Evolutionary conservation across 2,329 filamentous ascomycete genomes (phyloP), one percentile per base, ranked within the genome.

Genomic region (Exophiala lecanii-corni): DNA sequence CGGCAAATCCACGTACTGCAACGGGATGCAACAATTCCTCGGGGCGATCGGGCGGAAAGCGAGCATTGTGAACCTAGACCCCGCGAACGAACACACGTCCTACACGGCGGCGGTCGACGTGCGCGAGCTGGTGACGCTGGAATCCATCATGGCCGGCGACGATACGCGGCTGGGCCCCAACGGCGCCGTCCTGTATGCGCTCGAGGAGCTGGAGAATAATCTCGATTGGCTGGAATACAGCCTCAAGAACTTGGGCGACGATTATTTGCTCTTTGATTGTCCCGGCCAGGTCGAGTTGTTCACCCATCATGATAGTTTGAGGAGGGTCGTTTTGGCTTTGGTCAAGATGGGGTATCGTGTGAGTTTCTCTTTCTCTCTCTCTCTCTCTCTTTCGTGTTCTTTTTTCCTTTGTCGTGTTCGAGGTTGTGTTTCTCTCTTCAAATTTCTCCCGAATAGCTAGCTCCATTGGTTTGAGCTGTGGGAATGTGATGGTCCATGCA

Each of bases 1-100:
- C 20, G 92, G 92, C 49, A 98, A 98, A 71, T 96, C 89, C 53
- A 98, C 92, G 5, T 96, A 95, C 64, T 97, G 91, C 73, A 88
- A 97, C 80, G 92, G 92, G 62, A 95, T 98, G 86, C 87, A 96
- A 61, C 92, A 98, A 69, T 98, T 98, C 70, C 84, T 97, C 75
- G 84, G 84, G 54, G 91, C 92, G 51, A 95, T 98, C 62, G 89
- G 89, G 48, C 84, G 92, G 43, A 89, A 94, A 65, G 95, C 88
- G 71, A 94, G 88, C 12, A 82, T 97, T 26, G 87, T 96, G 46
- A 98, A 98, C 63, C 82, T 98, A 54, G 92, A 98, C 67, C 92
- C 92, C 18, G 92, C 92, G 41, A 98, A 98, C 72, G 91, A 97
- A 60, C 82, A 84, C 47, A 92, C 89, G 1, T 86, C 80, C 49